These are phyloP conservation scores for Hordeum marinum DNA, from an alignment of 176 grass and related monocot species.

Conservation along the genomic window DNA sequence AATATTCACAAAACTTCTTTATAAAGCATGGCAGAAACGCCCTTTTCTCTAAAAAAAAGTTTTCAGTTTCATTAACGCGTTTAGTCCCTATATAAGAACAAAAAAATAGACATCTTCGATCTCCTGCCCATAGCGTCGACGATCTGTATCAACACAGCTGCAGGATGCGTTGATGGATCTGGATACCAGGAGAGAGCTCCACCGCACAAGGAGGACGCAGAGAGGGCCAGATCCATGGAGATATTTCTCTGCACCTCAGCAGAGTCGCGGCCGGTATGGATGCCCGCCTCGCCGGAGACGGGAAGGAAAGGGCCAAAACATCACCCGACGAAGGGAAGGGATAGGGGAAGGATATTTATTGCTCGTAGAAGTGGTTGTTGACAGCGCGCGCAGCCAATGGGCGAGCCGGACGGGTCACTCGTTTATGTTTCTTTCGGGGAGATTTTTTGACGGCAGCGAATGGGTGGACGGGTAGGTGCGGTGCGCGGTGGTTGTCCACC, in stretches of 20 bases:
- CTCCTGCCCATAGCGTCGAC: neutral
- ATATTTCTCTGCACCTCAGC: neutral
- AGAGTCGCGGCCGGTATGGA: too few relatives aligned
- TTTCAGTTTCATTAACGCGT: neutral
- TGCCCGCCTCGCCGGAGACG: neutral
- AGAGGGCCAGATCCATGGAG: slow-evolving; percentile 1
- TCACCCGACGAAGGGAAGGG: neutral
- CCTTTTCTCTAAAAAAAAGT: too few relatives aligned
- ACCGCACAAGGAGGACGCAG: neutral
- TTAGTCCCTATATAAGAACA: too few relatives aligned
- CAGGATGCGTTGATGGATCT: neutral
- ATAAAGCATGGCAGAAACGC: too few relatives aligned
- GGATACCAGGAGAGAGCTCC: neutral
- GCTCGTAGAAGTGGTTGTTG: neutral
- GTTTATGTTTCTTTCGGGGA: neutral
- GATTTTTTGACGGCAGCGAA: neutral
- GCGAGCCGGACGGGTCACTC: neutral
- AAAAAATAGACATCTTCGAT: neutral
- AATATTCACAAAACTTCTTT: too few relatives aligned
- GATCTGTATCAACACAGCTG: neutral
- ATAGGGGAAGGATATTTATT: neutral
- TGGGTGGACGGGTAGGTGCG: neutral
- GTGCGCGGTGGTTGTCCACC: neutral
- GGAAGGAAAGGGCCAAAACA: too few relatives aligned
- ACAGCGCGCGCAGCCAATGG: neutral